Percentiles rank a stretch among this genome's conserved stretches.
phyloP scores from a whole-genome alignment of 768 basidiomycete genomes.

The Boletus rubroflammeus region DNA sequence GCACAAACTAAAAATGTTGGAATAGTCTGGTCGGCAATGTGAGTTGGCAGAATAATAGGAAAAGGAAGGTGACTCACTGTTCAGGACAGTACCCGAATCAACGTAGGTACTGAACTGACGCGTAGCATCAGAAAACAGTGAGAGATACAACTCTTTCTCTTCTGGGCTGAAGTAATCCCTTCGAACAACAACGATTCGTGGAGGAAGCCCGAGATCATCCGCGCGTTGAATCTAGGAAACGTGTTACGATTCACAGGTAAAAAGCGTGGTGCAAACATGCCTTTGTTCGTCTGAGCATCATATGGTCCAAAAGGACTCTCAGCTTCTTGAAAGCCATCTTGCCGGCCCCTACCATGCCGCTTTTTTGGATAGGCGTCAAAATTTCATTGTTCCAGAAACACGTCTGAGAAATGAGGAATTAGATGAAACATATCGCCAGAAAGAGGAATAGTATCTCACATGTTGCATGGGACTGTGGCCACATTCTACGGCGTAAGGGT shows the following conservation, averaged over 20 bases:
- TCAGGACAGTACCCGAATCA: conserved; percentile 83
- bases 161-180: conserved; percentile 93
- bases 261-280: conserved; percentile 30
- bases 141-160: conserved; percentile 92
- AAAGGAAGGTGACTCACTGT: conserved; percentile 57
- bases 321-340: conserved; percentile 87
- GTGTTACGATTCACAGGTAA: background rate
- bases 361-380: conserved; percentile 90
- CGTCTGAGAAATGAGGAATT: conserved; percentile 44
- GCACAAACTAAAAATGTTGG: conserved; percentile 81
- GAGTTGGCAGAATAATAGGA: background rate
- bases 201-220: conserved; percentile 94
- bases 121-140: conserved; percentile 89
- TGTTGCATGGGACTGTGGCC: conserved; percentile 85
- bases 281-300: conserved; percentile 95
- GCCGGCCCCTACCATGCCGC: conserved; percentile 80
- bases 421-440: background rate
- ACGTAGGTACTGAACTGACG: conserved; percentile 90
- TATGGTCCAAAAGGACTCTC: conserved; percentile 80
- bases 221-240: conserved; percentile 76
- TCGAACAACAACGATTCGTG: conserved; percentile 83
- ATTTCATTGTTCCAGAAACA: conserved; percentile 99
- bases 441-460: conserved; percentile 34
- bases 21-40: conserved; percentile 57
- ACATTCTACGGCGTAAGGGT: conserved; percentile 52